A percentile compares a stretch with the other conserved stretches of the same genome.
Evolutionary conservation across 2,329 filamentous ascomycete species (phyloP).

Genomic region (Penicillium italicum): DNA sequence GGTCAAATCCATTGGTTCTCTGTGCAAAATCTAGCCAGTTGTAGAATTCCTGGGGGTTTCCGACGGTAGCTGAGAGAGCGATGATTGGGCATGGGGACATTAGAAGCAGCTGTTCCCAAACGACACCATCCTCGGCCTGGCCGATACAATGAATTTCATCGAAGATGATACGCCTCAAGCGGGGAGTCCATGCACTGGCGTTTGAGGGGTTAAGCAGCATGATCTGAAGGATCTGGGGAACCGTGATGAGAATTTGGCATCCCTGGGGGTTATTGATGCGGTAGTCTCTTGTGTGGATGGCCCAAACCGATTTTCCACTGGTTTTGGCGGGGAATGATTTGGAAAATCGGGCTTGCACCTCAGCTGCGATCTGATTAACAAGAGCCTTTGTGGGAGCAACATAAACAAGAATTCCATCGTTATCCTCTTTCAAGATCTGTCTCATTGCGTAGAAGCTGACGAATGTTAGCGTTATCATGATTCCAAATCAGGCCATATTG

Average conservation of each 20-base stretch:
- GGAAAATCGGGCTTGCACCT: constrained; percentile 69
- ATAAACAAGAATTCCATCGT: constrained; percentile 71
- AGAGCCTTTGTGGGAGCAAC: constrained; percentile 78
- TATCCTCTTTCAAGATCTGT: constrained; percentile 63
- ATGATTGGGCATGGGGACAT: constrained; percentile 74
- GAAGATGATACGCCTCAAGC: constrained; percentile 73
- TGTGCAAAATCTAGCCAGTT: constrained; percentile 66
- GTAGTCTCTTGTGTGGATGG: constrained; percentile 72
- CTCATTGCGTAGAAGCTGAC: constrained; percentile 74
- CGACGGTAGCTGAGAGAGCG: constrained; percentile 74
- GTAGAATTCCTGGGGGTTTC: constrained; percentile 68
- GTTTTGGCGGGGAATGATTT: constrained; percentile 56
- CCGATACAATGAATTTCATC: constrained; percentile 81
- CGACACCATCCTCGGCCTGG: constrained; percentile 68
- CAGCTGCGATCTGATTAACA: constrained; percentile 78
- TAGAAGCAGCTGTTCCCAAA: constrained; percentile 75
- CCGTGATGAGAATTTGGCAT: constrained; percentile 73
- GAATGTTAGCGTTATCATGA: background rate
- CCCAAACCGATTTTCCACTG: constrained; percentile 67
- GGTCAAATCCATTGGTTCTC: constrained; percentile 57
- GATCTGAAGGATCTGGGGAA: constrained; percentile 74
- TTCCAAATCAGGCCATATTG: background rate
- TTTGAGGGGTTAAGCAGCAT: constrained; percentile 67
- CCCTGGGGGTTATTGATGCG: constrained; percentile 68
- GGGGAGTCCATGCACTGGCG: constrained; percentile 62